Evolutionary conservation across 805 yeast genomes (phyloP), one percentile per base, ranked within the genome.

Genomic region (Maudiozyma pseudohumilis): DNA sequence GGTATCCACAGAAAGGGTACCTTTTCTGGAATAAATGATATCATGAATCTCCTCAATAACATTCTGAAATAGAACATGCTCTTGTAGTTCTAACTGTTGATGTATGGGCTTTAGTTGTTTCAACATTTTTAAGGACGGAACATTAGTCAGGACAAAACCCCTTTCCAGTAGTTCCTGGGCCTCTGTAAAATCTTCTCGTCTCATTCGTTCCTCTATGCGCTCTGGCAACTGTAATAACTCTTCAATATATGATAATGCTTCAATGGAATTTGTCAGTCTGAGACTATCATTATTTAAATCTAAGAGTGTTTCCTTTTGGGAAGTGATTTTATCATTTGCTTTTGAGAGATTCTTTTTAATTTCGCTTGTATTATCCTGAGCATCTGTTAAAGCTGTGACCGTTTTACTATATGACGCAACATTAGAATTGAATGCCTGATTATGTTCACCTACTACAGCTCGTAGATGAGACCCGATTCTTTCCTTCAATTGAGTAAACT

Each of bases 331-430:
- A 24, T 59, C 59, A 31, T 72, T 64, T 6, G 81, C 70, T 7
- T 61, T 53, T 21, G 61, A 65, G 21, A 82, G 61, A 45, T 70
- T 65, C 15, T 65, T 61, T 40, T 70, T 70, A 28, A 81, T 66
- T 25, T 56, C 61, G 2, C 58, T 46, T 2, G 83, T 66, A 16
- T 72, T 71, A 7, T 66, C 63, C 48, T 85, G 89, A 3, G 92
- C 77, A 29, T 80, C 72, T 19, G 74, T 64, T 16, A 88, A 68
- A 1, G 78, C 67, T 31, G 71, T 66, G 3, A 82, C 74, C 2
- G 87, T 77, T 31, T 74, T 67, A 38, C 85, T 80, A 58, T 85
- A 89, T 4, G 89, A 79, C 0, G 95, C 95, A 32, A 89, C 77
- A 46, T 86, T 77, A 47, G 77, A 80, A 55, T 85, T 87, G 61